These are phyloP conservation scores for Saprolegnia parasitica DNA, from an alignment of 352 stramenopile genomes.

Conservation along the genomic window DNA sequence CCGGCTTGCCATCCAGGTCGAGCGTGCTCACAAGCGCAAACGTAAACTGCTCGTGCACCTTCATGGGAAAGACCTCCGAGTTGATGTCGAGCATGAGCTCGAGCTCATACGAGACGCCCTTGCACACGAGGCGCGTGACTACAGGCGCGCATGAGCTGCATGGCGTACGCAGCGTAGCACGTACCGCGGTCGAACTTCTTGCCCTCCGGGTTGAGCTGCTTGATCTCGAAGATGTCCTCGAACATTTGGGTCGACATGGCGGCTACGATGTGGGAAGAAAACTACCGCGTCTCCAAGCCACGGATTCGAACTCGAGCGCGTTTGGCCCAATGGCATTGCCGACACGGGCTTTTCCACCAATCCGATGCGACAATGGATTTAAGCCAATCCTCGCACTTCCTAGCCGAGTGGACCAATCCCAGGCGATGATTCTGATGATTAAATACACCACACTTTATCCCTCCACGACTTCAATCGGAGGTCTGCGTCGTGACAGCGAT, in stretches of 20 bases:
- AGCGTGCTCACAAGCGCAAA: conserved; percentile 94
- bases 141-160: background rate
- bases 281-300: conserved; percentile 19
- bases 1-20: conserved; percentile 94
- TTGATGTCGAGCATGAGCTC: conserved; percentile 97
- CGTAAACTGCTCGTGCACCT: conserved; percentile 96
- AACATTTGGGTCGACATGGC: conserved; percentile 90
- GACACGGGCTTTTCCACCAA: background rate
- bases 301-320: background rate
- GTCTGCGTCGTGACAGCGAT: too few relatives aligned
- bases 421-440: background rate
- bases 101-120: conserved; percentile 96
- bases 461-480: background rate
- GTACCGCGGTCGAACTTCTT: conserved; percentile 96
- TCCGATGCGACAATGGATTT: background rate
- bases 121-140: conserved; percentile 95
- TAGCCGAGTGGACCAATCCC: too few relatives aligned
- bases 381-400: background rate
- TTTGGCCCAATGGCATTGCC: conserved; percentile 4
- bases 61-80: conserved; percentile 95
- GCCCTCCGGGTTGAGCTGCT: conserved; percentile 94
- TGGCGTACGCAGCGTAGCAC: conserved; percentile 18
- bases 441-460: background rate
- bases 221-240: conserved; percentile 99
- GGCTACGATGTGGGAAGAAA: conserved; percentile 1